Conservation (phyloP, 1,284 basidiomycete genomes). For the Pascua guehoae region DNA sequence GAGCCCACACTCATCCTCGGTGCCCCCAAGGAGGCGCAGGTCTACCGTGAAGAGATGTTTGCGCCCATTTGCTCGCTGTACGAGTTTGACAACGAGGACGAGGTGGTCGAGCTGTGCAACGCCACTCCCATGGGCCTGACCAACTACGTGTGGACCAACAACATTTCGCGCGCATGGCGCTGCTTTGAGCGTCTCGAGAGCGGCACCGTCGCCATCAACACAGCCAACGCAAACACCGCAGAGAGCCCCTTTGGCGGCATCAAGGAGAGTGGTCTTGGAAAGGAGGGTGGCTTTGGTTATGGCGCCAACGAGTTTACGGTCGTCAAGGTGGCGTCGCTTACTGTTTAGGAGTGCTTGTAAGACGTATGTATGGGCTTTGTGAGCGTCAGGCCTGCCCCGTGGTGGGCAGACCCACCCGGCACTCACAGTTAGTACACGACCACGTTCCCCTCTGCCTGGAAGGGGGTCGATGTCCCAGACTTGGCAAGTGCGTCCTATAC, state of each 20-base stretch:
- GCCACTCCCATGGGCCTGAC: constrained; percentile 76
- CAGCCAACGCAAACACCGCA: constrained; percentile 70
- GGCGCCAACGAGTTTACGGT: constrained; percentile 21
- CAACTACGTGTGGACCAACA: constrained; percentile 84
- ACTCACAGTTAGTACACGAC: too few relatives aligned
- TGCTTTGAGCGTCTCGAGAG: constrained; percentile 90
- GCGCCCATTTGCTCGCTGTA: constrained; percentile 59
- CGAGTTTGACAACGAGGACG: constrained; percentile 86
- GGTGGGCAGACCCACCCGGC: too few relatives aligned
- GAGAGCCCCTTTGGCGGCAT: constrained; percentile 82
- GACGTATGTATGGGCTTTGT: neutral
- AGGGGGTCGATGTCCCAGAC: too few relatives aligned
- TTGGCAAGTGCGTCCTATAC: too few relatives aligned
- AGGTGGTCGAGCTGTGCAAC: constrained; percentile 80
- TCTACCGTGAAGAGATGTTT: constrained; percentile 77
- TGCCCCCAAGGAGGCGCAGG: constrained; percentile 61
- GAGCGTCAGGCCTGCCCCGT: too few relatives aligned
- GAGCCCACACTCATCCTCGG: constrained; percentile 79
- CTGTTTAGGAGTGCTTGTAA: neutral
- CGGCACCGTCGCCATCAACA: constrained; percentile 76
- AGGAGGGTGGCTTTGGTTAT: constrained; percentile 23
- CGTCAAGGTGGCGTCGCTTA: constrained; percentile 16
- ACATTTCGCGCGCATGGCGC: constrained; percentile 82
- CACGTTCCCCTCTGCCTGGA: too few relatives aligned
- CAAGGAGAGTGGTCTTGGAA: constrained; percentile 29